Conservation (phyloP, 768 basidiomycete species). For the Suillus clintonianus region DNA sequence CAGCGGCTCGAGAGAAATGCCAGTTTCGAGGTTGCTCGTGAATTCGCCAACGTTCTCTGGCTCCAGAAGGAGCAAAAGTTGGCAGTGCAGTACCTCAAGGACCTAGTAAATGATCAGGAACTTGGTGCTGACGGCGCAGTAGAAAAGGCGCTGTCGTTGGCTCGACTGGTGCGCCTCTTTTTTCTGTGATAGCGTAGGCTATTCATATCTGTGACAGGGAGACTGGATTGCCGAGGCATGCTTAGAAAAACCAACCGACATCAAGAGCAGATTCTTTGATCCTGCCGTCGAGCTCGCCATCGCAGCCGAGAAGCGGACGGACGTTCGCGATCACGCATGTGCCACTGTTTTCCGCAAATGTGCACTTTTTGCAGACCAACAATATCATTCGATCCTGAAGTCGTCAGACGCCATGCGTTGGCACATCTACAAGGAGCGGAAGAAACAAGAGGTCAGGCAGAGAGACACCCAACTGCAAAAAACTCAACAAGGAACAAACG, state of each 20-base stretch:
- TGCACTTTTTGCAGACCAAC: slow-evolving; percentile 87
- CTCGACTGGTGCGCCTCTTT: slow-evolving; percentile 58
- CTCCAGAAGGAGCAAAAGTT: slow-evolving; percentile 79
- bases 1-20: slow-evolving; percentile 54
- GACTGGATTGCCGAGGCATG: slow-evolving; percentile 90
- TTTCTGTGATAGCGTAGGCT: neutral
- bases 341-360: slow-evolving; percentile 76
- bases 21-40: slow-evolving; percentile 63
- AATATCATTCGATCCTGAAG: slow-evolving; percentile 70
- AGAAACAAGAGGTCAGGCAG: slow-evolving; percentile 65
- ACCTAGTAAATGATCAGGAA: slow-evolving; percentile 26
- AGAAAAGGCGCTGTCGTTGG: slow-evolving; percentile 48
- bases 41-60: slow-evolving; percentile 92
- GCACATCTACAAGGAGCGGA: slow-evolving; percentile 73
- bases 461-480: slow-evolving; percentile 40
- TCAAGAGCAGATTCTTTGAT: slow-evolving; percentile 70
- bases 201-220: slow-evolving; percentile 53
- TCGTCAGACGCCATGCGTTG: slow-evolving; percentile 71
- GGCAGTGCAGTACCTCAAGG: slow-evolving; percentile 73
- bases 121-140: slow-evolving; percentile 11
- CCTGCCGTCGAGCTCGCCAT: slow-evolving; percentile 48
- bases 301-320: slow-evolving; percentile 21
- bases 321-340: slow-evolving; percentile 30
- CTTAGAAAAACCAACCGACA: slow-evolving; percentile 73
- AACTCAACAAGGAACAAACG: slow-evolving; percentile 16